Evolutionary conservation across 352 stramenopile genomes (phyloP).

Genomic region (Phytopythium litorale): DNA sequence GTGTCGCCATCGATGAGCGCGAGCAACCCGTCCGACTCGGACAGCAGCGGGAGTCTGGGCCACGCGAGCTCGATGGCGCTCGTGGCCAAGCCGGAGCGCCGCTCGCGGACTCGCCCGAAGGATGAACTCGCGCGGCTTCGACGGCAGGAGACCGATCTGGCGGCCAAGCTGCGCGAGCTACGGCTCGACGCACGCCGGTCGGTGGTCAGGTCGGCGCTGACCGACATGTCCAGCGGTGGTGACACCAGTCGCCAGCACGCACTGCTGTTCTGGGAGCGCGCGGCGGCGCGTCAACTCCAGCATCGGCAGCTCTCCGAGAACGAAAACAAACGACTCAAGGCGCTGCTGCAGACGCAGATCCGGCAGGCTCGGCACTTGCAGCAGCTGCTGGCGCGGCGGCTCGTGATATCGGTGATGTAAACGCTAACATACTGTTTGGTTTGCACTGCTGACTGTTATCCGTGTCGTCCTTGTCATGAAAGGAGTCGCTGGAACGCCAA

Average conservation of each 20-base stretch:
- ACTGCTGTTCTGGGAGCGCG: constrained; percentile 25
- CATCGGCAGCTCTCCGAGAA: constrained; percentile 19
- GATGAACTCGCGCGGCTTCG: background rate
- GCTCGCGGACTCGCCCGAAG: background rate
- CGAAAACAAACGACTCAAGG: constrained; percentile 25
- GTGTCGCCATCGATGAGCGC: background rate
- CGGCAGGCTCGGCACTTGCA: constrained; percentile 21
- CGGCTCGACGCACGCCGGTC: background rate
- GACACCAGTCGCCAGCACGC: constrained; percentile 5
- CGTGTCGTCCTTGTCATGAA: background rate
- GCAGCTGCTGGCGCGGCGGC: constrained; percentile 17
- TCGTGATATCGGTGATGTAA: constrained; percentile 7
- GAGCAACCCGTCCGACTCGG: background rate
- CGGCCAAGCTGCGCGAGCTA: constrained; percentile 3
- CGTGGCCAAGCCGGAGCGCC: background rate
- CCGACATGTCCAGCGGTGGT: background rate
- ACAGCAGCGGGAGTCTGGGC: background rate
- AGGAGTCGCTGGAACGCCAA: background rate
- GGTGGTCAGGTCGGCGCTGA: background rate
- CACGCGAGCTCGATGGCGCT: too few species aligned
- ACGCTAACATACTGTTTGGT: background rate
- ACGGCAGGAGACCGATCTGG: background rate
- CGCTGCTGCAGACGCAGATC: constrained; percentile 25
- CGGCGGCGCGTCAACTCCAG: constrained; percentile 20
- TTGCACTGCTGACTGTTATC: background rate